Conservation (phyloP, 768 basidiomycete species). For the Kwoniella sp. region DNA sequence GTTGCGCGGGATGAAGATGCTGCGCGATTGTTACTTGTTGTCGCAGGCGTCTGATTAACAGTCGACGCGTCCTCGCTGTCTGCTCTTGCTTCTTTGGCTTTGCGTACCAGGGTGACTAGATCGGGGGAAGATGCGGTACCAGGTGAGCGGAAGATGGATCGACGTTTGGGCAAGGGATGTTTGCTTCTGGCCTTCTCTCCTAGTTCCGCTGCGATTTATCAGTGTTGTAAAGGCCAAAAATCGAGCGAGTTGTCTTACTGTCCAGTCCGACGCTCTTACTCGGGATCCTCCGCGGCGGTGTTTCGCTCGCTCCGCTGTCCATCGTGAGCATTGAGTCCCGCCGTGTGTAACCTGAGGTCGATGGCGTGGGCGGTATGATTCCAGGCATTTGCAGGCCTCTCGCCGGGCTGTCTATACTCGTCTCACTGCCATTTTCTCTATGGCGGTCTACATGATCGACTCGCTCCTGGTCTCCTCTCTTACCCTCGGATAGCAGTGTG, state of each 20-base stretch:
- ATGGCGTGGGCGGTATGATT: conserved; percentile 31
- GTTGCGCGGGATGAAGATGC: no score
- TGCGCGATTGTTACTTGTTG: no score
- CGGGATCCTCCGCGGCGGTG: conserved; percentile 3
- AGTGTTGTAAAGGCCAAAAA: not conserved
- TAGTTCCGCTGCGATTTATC: conserved; percentile 2
- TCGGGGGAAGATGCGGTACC: conserved; percentile 91
- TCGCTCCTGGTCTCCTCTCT: no score
- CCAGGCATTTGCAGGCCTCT: conserved; percentile 13
- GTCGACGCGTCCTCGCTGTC: no score
- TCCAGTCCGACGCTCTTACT: conserved; percentile 23
- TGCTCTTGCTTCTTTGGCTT: conserved; percentile 61
- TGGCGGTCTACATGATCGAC: no score
- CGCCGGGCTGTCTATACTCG: no score
- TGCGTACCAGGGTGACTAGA: conserved; percentile 76
- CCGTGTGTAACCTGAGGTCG: conserved; percentile 5
- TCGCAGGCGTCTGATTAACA: no score
- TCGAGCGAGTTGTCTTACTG: conserved; percentile 18
- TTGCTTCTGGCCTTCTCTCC: conserved; percentile 10
- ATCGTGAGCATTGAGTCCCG: conserved; percentile 1
- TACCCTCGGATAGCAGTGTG: no score
- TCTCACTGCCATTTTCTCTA: no score
- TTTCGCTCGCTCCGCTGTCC: conserved; percentile 2
- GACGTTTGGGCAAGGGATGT: conserved; percentile 55
- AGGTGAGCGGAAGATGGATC: conserved; percentile 79